Conservation (phyloP, 192 early-diverging fungal species). For the Mortierella alpina region DNA sequence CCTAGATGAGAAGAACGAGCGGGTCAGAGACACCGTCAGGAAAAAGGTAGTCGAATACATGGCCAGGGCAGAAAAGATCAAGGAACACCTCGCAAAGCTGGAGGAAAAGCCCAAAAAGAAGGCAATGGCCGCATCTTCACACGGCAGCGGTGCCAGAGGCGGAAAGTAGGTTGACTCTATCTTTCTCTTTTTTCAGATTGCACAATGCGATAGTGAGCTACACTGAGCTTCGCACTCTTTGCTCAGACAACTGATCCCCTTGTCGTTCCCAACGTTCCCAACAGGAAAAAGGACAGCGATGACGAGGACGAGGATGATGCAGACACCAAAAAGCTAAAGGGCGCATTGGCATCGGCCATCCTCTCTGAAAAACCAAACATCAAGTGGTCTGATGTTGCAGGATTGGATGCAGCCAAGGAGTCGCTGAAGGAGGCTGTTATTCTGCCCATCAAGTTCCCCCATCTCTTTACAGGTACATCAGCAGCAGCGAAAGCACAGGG, state of each 20-base stretch:
- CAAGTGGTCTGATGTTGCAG: conserved; percentile 97
- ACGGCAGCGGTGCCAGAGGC: conserved; percentile 50
- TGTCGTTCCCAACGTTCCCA: not conserved
- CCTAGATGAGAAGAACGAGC: conserved; percentile 93
- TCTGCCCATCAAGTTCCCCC: conserved; percentile 96
- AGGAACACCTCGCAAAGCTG: conserved; percentile 81
- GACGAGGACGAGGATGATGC: conserved; percentile 59
- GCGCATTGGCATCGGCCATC: conserved; percentile 75
- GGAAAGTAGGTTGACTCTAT: conserved; percentile 12
- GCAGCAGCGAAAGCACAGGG: no score
- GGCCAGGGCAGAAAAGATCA: conserved; percentile 91
- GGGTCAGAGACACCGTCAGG: conserved; percentile 80
- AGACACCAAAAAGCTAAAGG: conserved; percentile 60
- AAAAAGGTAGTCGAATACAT: conserved; percentile 92
- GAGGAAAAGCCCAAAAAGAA: conserved; percentile 72
- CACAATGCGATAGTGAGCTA: no score
- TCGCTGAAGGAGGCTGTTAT: conserved; percentile 99
- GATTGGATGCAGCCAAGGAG: conserved; percentile 95
- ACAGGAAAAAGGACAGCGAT: conserved; percentile 61
- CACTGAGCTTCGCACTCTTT: not conserved
- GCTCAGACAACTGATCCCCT: not conserved
- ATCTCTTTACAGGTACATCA: conserved; percentile 84
- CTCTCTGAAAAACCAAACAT: conserved; percentile 97
- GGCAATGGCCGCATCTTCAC: conserved; percentile 68
- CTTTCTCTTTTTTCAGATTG: no score